Conservation (phyloP, 306 rosid species). For the Vicia faba region DNA sequence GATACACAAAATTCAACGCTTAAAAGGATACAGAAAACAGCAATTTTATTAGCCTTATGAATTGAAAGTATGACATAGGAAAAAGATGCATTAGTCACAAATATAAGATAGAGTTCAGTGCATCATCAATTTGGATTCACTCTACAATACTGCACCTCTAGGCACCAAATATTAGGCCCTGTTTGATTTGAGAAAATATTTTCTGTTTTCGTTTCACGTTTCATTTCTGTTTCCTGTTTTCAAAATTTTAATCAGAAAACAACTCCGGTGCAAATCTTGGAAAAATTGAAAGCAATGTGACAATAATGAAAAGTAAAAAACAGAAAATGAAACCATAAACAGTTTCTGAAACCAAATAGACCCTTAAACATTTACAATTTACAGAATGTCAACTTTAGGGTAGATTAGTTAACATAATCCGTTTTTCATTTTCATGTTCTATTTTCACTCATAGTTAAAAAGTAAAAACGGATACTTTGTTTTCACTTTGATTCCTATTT, state of each 20-base stretch:
- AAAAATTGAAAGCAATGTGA: background rate
- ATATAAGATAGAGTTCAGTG: background rate
- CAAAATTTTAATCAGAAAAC: too few relatives aligned
- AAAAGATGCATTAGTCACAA: too few relatives aligned
- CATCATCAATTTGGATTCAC: conserved; percentile 18
- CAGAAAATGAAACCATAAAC: background rate
- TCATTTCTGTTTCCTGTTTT: too few relatives aligned
- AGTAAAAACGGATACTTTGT: background rate
- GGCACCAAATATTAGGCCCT: background rate
- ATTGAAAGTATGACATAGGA: background rate
- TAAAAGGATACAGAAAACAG: conserved; percentile 12
- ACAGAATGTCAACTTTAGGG: background rate
- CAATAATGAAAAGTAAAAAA: background rate
- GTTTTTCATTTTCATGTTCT: background rate
- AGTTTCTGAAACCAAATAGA: background rate
- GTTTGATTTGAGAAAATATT: background rate
- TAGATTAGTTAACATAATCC: background rate
- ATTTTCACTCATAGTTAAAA: background rate
- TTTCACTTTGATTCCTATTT: background rate
- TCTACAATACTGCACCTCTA: conserved; percentile 3
- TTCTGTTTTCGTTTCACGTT: background rate
- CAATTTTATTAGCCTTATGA: background rate
- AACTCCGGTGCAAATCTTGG: background rate
- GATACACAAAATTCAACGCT: conserved; percentile 34
- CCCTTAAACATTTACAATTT: background rate